Evolutionary conservation across 2,329 filamentous ascomycete species (phyloP), one percentile per base, ranked within the genome.

Genomic region (Amauroascus niger): DNA sequence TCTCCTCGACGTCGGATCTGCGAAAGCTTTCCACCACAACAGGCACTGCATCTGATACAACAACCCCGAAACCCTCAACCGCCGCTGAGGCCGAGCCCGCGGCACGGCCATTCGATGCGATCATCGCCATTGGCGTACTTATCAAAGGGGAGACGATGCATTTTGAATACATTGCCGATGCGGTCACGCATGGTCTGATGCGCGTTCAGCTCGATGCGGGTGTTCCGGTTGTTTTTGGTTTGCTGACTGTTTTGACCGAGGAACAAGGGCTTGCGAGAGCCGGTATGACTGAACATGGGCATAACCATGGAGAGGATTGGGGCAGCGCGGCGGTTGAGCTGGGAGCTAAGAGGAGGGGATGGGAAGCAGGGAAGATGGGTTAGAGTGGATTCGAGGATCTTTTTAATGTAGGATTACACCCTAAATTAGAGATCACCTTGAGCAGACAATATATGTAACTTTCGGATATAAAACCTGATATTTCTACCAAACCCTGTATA

Each of bases 91-190:
- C n/a, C 64, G 18, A 32, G 24, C 22, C 44, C 2, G 37, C 55
- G 16, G 64, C 70, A 18, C 65, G 68, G 48, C 81, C 88, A 18
- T 97, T 97, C 64, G 91, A 97, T 67, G 93, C 93, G 58, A 83
- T 98, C 59, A 90, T 98, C 61, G 89, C 93, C 51, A 87, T 98
- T 61, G 93, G 93, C 53, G 90, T 95, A 54, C 81, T 98, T 57
- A 96, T 98, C 75, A 98, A 98, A 76, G 93, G 93, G 69, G 87
- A 95, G 73, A 97, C 93, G 6, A 96, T 96, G 89, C 93, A 98
- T 74, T 98, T 98, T 66, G 93, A 98, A 74, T 97, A 98, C 74
- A 98, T 98, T 64, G 80, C 90, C 40, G 93, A 97, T 60, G 82
- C 88, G 39, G 89, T 94, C 6, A 88, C 83, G 55, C 88, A 95